Conservation (phyloP, 352 stramenopile species). For the Halophytophthora batemanensis region DNA sequence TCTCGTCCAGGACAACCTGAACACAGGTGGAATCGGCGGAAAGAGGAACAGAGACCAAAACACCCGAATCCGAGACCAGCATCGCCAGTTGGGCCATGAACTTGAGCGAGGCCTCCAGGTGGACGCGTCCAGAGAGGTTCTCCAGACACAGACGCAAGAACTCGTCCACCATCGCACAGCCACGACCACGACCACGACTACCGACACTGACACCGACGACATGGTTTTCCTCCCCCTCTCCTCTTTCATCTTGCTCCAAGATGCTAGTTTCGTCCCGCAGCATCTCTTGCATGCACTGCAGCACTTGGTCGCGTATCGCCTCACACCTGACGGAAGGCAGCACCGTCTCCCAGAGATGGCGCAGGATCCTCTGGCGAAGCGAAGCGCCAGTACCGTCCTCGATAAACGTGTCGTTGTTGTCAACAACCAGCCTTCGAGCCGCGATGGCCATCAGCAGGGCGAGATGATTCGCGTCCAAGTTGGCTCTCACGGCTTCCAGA, state of each 20-base stretch:
- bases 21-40: conserved; percentile 7
- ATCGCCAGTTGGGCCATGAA: conserved; percentile 33
- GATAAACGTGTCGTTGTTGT: not conserved
- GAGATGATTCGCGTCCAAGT: conserved; percentile 32
- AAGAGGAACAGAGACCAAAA: not conserved
- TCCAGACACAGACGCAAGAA: conserved; percentile 24
- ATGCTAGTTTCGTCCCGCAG: conserved; percentile 17
- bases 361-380: conserved; percentile 32
- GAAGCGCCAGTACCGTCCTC: conserved; percentile 1
- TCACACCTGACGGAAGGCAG: conserved; percentile 16
- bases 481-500: conserved; percentile 15
- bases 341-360: conserved; percentile 38
- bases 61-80: conserved; percentile 22
- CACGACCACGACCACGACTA: not conserved
- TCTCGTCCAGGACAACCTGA: conserved; percentile 21
- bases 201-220: not conserved
- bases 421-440: conserved; percentile 13
- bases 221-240: conserved; percentile 1
- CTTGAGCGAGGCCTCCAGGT: conserved; percentile 26
- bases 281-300: conserved; percentile 38
- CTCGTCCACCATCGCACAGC: conserved; percentile 14
- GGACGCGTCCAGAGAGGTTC: conserved; percentile 20
- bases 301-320: conserved; percentile 27
- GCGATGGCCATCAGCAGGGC: conserved; percentile 31
- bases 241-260: not conserved